Base-by-base conservation (phyloP, 176 grass and related monocot species). In the Panicum miliaceum region DNA sequence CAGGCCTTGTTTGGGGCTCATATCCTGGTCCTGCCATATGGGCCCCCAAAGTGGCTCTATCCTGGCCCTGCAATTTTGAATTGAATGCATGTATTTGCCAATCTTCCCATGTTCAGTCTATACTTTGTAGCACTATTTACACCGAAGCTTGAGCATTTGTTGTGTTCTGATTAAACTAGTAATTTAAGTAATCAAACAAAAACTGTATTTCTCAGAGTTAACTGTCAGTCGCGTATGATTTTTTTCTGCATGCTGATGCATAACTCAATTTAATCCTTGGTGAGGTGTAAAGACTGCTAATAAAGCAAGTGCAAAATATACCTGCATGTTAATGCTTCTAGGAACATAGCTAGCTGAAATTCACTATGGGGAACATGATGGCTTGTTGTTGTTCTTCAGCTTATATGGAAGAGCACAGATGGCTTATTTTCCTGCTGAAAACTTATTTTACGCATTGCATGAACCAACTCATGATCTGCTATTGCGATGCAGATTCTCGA, bases 401-500 rank as follows among this genome's bases (percentile, higher is more conserved):
- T 19, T 70, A 47, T 16, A n/a, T 3, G 25, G 32, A 32, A 6
- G 13, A 79, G 29, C 4, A 4, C 48, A 63, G 10, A 63, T 32
- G 25, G 3, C 58, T 25, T 51, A 40, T 5, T 7, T 32, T 58
- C 22, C 20, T 11, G 59, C 48, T 57, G 38, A 45, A 48, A 81
- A 26, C 16, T 7, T 75, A 50, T 36, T 29, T 45, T 40, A 68
- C 25, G 57, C 13, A 53, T 20, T 20, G 67, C 23, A 61, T 69
- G 22, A 25, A 64, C 14, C 32, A 54, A 62, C 47, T 40, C 56
- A 4, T 26, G 20, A 22, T 65, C 26, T 45, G 4, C 23, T 46
- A 34, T 78, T 53, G 29, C 70, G 8, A 45, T 78, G 60, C 88
- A 98, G 96, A 98, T 98, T 76, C 74, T 98, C 3, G 93, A 91